Evolutionary conservation across 495 filamentous ascomycete species (phyloP).

Genomic region (Evansstolkia leycettana): DNA sequence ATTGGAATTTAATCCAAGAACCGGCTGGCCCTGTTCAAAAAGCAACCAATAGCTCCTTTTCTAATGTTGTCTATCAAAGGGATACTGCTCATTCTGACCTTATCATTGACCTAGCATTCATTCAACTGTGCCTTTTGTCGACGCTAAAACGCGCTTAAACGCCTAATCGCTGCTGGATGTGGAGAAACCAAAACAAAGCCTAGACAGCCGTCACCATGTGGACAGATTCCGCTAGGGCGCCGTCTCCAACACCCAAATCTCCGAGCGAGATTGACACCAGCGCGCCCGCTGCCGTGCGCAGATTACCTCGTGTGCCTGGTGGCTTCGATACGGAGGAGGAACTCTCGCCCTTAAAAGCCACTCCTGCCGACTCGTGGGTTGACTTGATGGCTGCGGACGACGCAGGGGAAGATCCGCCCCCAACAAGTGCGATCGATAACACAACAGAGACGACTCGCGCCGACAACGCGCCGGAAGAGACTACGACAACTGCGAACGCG

Average conservation of each 20-base stretch:
- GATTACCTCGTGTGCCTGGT: constrained; percentile 18
- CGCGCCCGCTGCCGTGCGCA: constrained; percentile 14
- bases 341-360: constrained; percentile 23
- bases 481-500: constrained; percentile 2
- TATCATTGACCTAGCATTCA: too few species aligned
- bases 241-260: constrained; percentile 7
- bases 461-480: constrained; percentile 10
- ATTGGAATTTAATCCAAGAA: too few species aligned
- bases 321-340: constrained; percentile 24
- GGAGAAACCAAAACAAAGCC: constrained; percentile 22
- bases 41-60: too few species aligned
- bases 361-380: constrained; percentile 16
- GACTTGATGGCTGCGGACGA: constrained; percentile 27
- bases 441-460: too few species aligned
- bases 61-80: too few species aligned
- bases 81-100: too few species aligned
- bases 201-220: constrained; percentile 25
- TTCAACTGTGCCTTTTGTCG: too few species aligned
- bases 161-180: constrained; percentile 9
- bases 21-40: too few species aligned
- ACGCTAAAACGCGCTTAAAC: too few species aligned
- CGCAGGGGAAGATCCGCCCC: constrained; percentile 17
- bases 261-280: constrained; percentile 10
- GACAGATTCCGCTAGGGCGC: constrained; percentile 15
- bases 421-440: constrained; percentile 4